Base-by-base conservation (phyloP, 768 basidiomycete genomes). In the Saitozyma sp. region DNA sequence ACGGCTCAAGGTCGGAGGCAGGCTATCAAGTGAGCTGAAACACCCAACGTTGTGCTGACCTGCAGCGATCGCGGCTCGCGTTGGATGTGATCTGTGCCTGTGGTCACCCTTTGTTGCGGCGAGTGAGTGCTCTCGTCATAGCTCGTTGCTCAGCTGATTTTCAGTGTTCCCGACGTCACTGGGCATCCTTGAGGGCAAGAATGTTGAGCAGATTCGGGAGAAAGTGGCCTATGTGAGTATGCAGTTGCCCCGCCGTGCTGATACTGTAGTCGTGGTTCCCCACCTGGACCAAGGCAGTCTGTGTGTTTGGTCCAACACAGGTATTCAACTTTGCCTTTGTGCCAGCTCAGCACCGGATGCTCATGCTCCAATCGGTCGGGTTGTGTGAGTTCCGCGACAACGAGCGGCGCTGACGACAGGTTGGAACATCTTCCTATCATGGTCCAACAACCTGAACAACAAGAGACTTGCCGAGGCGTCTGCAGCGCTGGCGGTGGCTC, bases 341-440 rank as follows among this genome's bases (percentile, higher is more conserved):
- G n/a, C 76, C 76, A 16, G 58, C 63, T 5, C 73, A 72, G 55
- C 75, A 75, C 49, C 63, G 76, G 38, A 57, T 77, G 54, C 59
- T 75, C 11, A 61, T 69, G n/a, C 53, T 72, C 5, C 78, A 79
- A 58, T 63, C 64, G 9, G 74, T 73, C 9, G 74, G 71, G 9
- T 41, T 76, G 52, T 70, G 69, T 70, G 46, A 62, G 69, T 62
- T 5, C 8, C 45, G n/a, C 9, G 13, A 19, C 6, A 7, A n/a
- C 38, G 9, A 49, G 20, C 54, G 14, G n/a, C 58, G 39, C 9
- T 54, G 50, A 50, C 14, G 39, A 11, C 51, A 60, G 73, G 78
- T 14, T 78, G 77, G 77, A 78, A 78, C 56, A 73, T 73, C 52
- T 78, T 73, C 68, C 58, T 78, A 3, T 74, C 72, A 13, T 77